A percentile compares a stretch with the other conserved stretches of the same genome.
Evolutionary conservation across 768 basidiomycete genomes (phyloP).

Genomic region (Stropharia rugosoannulata): DNA sequence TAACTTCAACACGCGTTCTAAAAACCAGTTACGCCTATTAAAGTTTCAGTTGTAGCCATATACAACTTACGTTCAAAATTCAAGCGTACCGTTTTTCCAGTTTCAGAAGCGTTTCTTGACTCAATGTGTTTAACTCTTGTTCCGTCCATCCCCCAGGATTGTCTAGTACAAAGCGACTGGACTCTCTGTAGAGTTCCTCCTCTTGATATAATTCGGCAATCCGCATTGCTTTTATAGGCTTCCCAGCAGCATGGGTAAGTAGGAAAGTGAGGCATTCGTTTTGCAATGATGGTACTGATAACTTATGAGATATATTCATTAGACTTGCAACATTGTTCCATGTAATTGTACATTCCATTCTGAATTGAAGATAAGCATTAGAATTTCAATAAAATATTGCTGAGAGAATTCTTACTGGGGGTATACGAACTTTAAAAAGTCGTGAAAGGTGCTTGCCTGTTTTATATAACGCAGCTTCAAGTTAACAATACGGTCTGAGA

Average conservation of each 20-base stretch:
- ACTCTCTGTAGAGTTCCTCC: constrained; percentile 87
- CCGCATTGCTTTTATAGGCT: constrained; percentile 89
- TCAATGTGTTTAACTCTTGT: constrained; percentile 79
- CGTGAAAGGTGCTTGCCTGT: constrained; percentile 84
- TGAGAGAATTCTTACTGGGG: constrained; percentile 65
- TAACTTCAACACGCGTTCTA: constrained; percentile 91
- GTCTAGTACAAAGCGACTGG: constrained; percentile 89
- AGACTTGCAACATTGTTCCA: constrained; percentile 95
- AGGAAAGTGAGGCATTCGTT: constrained; percentile 84
- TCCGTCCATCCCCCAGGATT: constrained; percentile 87
- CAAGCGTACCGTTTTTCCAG: constrained; percentile 74
- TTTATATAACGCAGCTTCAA: background rate
- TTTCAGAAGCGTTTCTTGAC: constrained; percentile 80
- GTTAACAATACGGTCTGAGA: background rate
- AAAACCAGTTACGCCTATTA: constrained; percentile 86
- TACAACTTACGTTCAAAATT: background rate
- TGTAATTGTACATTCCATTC: constrained; percentile 84
- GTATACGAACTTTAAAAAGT: constrained; percentile 91
- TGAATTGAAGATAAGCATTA: constrained; percentile 12
- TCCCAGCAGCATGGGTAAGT: constrained; percentile 88
- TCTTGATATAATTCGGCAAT: constrained; percentile 91
- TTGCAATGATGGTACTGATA: constrained; percentile 81
- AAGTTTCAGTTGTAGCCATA: background rate
- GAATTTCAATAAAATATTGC: background rate
- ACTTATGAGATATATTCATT: constrained; percentile 88